phyloP scores from a whole-genome alignment of 345 rosid genomes.

The Populus ilicifolia region DNA sequence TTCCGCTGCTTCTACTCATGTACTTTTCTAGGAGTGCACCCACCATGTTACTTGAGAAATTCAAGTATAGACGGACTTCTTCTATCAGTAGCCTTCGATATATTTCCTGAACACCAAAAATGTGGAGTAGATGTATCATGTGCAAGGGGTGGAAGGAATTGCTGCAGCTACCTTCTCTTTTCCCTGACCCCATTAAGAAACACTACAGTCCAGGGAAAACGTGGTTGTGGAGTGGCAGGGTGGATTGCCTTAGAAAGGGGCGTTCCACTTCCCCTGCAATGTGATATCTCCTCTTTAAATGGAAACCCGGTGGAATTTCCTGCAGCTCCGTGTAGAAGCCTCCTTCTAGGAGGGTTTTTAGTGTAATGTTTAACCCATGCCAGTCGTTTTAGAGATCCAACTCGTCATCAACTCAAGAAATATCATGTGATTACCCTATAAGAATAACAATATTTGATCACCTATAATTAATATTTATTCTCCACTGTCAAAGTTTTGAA shows the following conservation, averaged over 20 bases:
- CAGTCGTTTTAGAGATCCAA: no score
- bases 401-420: no score
- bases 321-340: conserved; percentile 34
- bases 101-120: conserved; percentile 31
- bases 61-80: conserved; percentile 79
- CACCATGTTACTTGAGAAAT: conserved; percentile 72
- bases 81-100: conserved; percentile 47
- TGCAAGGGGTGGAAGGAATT: conserved; percentile 59
- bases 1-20: conserved; percentile 58
- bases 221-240: conserved; percentile 44
- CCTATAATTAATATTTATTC: no score
- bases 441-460: no score
- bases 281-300: conserved; percentile 46
- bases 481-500: no score
- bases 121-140: conserved; percentile 36
- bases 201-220: conserved; percentile 93
- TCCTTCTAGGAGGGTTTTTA: conserved; percentile 34
- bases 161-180: conserved; percentile 64
- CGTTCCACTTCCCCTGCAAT: conserved; percentile 53
- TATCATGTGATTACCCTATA: no score
- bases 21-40: conserved; percentile 38
- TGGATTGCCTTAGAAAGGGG: conserved; percentile 59
- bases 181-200: conserved; percentile 80
- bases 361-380: no score
- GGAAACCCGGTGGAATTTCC: conserved; percentile 35